A percentile compares a stretch with the other conserved stretches of the same genome.
These are phyloP conservation scores for Raddia distichophylla DNA, from an alignment of 176 grass and related monocot species.

Conservation along the genomic window DNA sequence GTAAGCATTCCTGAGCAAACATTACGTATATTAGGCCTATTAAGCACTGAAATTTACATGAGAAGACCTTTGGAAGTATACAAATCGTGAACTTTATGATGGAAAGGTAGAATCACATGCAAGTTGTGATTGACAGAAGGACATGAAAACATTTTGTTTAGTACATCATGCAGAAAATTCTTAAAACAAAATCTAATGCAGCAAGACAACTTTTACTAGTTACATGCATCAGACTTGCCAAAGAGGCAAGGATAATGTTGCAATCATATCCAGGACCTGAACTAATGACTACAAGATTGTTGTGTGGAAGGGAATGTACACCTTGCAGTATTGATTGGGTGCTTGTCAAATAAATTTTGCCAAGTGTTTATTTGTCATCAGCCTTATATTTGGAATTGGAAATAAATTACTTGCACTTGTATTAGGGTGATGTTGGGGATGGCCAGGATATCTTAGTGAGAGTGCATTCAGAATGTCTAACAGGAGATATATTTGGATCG, in stretches of 20 bases:
- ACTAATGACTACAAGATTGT: neutral
- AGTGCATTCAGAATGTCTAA: slow-evolving; percentile 89
- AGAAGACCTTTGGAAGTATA: neutral
- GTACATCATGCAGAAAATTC: neutral
- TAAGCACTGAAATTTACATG: neutral
- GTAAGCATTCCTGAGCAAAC: slow-evolving; percentile 48
- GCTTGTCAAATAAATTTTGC: slow-evolving; percentile 11
- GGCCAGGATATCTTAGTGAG: slow-evolving; percentile 88
- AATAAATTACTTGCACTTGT: slow-evolving; percentile 31
- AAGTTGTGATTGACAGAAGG: slow-evolving; percentile 11
- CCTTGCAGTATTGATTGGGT: neutral
- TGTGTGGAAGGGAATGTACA: neutral
- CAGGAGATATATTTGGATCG: slow-evolving; percentile 95
- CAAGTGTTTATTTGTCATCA: neutral
- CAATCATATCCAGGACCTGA: neutral
- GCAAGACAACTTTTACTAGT: neutral
- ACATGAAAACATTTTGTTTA: neutral
- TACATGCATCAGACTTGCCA: slow-evolving; percentile 20
- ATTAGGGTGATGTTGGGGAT: slow-evolving; percentile 94
- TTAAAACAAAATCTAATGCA: slow-evolving; percentile 28
- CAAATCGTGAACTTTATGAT: neutral
- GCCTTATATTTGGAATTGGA: neutral
- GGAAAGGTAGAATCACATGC: slow-evolving; percentile 16
- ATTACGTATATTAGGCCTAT: slow-evolving; percentile 21
- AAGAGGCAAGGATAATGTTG: slow-evolving; percentile 4